Percentiles rank a stretch among this genome's conserved stretches.
Evolutionary conservation across 441 rosid species (phyloP).

Genomic region (Mallotus japonicus): DNA sequence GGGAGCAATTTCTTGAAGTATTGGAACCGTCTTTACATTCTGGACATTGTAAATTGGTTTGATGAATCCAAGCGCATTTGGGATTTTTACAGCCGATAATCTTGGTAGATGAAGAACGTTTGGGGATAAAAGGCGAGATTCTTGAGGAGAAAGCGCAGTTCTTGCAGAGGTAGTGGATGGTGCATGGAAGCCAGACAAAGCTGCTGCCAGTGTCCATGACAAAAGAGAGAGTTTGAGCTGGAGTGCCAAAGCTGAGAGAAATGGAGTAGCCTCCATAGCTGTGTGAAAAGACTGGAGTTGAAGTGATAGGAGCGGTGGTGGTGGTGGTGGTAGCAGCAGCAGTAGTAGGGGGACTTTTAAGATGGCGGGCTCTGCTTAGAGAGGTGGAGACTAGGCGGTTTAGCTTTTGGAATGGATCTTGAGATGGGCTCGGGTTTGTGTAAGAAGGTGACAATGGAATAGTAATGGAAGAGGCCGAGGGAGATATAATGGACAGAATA

Average conservation of each 20-base stretch:
- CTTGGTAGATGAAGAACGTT: slow-evolving; percentile 34
- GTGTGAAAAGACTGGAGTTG: slow-evolving; percentile 33
- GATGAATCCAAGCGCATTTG: slow-evolving; percentile 47
- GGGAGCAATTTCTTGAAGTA: slow-evolving; percentile 29
- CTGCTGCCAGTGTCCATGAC: slow-evolving; percentile 60
- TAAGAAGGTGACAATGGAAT: slow-evolving; percentile 26
- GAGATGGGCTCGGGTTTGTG: slow-evolving; percentile 19
- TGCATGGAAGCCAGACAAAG: slow-evolving; percentile 59
- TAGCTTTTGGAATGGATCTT: slow-evolving; percentile 31
- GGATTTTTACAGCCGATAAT: slow-evolving; percentile 42
- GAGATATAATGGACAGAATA: slow-evolving; percentile 13
- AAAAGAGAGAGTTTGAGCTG: slow-evolving; percentile 46
- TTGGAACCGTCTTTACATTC: slow-evolving; percentile 17
- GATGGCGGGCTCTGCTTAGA: slow-evolving; percentile 36
- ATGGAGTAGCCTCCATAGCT: slow-evolving; percentile 42
- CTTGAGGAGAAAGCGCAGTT: slow-evolving; percentile 28
- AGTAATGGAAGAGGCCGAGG: slow-evolving; percentile 15
- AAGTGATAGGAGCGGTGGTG: no score
- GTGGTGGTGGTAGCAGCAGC: no score
- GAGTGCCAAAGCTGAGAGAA: slow-evolving; percentile 45
- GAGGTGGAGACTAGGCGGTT: slow-evolving; percentile 34
- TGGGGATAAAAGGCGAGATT: slow-evolving; percentile 35
- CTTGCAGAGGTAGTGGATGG: slow-evolving; percentile 44
- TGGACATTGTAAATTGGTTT: slow-evolving; percentile 15
- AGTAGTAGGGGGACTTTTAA: slow-evolving; percentile 28